phyloP scores from a whole-genome alignment of 352 stramenopile genomes.

The Phytopythium montanum region DNA sequence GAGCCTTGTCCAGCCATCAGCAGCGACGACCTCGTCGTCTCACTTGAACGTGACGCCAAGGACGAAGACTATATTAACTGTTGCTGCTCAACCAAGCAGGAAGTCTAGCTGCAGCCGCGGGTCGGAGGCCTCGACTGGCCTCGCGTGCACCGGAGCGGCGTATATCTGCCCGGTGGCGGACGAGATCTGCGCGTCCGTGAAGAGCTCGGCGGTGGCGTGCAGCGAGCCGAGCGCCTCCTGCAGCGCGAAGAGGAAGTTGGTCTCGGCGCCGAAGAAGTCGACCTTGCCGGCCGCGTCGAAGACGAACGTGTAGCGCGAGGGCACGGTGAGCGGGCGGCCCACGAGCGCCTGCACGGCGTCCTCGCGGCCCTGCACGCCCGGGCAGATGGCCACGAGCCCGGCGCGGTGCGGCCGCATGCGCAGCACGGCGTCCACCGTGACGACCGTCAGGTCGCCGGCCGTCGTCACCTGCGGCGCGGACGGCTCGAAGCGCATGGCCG shows the following conservation, averaged over 20 bases:
- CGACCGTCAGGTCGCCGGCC: slow-evolving; percentile 35
- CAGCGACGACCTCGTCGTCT: too few relatives aligned
- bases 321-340: slow-evolving; percentile 28
- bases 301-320: slow-evolving; percentile 47
- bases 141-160: slow-evolving; percentile 1
- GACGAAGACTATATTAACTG: neutral
- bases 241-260: slow-evolving; percentile 50
- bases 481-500: slow-evolving; percentile 28
- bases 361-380: slow-evolving; percentile 30
- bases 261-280: slow-evolving; percentile 56
- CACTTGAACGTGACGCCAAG: too few relatives aligned
- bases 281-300: slow-evolving; percentile 36
- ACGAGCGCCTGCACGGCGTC: slow-evolving; percentile 52
- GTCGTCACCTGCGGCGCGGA: slow-evolving; percentile 28
- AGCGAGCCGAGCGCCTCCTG: slow-evolving; percentile 41
- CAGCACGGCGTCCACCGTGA: slow-evolving; percentile 40
- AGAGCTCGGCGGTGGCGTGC: slow-evolving; percentile 35
- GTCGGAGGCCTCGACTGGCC: slow-evolving; percentile 7
- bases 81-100: slow-evolving; percentile 33
- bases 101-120: slow-evolving; percentile 36
- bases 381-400: slow-evolving; percentile 40
- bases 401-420: slow-evolving; percentile 34
- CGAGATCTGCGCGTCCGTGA: slow-evolving; percentile 42
- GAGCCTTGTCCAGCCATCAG: too few relatives aligned
- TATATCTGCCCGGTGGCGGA: slow-evolving; percentile 52